Conservation (phyloP, 192 early-diverging fungal genomes). For the Umbelopsis sp. region DNA sequence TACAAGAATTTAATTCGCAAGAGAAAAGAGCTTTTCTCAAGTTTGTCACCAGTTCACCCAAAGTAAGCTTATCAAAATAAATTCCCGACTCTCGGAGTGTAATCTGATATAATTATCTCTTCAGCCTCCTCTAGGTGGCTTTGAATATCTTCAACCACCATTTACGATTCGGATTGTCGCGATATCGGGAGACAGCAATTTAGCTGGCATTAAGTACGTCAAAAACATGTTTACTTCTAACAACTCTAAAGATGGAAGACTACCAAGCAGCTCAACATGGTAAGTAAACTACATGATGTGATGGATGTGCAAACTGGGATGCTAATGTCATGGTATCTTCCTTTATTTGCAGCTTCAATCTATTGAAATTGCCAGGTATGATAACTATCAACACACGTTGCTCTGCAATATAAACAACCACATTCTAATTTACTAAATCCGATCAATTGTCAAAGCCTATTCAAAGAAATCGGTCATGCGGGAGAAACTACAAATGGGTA, state of each 20-base stretch:
- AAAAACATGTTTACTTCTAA: slow-evolving; percentile 55
- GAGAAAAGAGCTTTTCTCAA: slow-evolving; percentile 68
- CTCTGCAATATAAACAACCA: not conserved
- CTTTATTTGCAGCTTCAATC: slow-evolving; percentile 40
- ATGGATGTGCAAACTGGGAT: not conserved
- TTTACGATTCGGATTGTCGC: slow-evolving; percentile 59
- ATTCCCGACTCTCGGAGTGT: slow-evolving; percentile 46
- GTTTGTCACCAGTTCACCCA: slow-evolving; percentile 76
- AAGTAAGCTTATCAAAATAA: slow-evolving; percentile 45
- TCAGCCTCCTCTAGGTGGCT: slow-evolving; percentile 65
- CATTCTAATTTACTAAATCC: slow-evolving; percentile 34
- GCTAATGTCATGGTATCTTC: not conserved
- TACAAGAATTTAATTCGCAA: slow-evolving; percentile 59
- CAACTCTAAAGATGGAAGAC: slow-evolving; percentile 52
- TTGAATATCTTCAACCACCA: slow-evolving; percentile 55
- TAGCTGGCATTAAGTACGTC: slow-evolving; percentile 40
- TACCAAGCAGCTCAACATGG: slow-evolving; percentile 60
- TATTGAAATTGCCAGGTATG: slow-evolving; percentile 66
- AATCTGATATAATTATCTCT: not conserved
- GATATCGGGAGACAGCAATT: slow-evolving; percentile 35
- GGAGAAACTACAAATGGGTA: slow-evolving; percentile 68
- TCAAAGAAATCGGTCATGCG: slow-evolving; percentile 45
- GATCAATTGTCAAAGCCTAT: slow-evolving; percentile 40
- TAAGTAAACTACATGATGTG: slow-evolving; percentile 18
- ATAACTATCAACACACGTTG: not conserved